phyloP scores from a whole-genome alignment of 1,284 basidiomycete genomes.

The Ceratobasidium sp. region DNA sequence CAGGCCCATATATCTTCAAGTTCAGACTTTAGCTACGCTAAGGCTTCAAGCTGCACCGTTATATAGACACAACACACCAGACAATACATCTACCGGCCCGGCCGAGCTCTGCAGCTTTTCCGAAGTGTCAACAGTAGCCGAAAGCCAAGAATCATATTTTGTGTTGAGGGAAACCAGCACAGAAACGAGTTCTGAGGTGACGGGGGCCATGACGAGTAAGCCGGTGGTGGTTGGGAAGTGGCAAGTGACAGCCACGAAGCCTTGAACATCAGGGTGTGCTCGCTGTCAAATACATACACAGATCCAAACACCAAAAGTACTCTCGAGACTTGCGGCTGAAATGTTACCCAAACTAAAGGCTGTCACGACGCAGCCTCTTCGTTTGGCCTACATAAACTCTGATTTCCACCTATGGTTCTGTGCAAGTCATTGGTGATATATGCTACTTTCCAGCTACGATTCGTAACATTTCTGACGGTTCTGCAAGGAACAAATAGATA shows the following conservation, averaged over 20 bases:
- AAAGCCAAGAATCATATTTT: slow-evolving; percentile 9
- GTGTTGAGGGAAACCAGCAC: neutral
- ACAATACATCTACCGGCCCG: neutral
- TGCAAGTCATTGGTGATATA: too few species aligned
- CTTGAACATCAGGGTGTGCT: too few species aligned
- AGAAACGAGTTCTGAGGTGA: slow-evolving; percentile 13
- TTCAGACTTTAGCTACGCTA: neutral
- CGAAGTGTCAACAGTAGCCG: neutral
- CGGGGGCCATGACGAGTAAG: slow-evolving; percentile 10
- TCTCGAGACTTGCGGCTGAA: too few species aligned
- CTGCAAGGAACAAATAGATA: neutral
- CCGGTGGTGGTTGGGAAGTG: slow-evolving; percentile 2
- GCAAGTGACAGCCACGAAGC: neutral
- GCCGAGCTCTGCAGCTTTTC: slow-evolving; percentile 3
- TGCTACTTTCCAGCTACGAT: too few species aligned
- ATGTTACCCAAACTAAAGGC: too few species aligned
- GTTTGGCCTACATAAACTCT: too few species aligned
- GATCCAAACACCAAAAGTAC: too few species aligned
- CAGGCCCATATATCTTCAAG: slow-evolving; percentile 19
- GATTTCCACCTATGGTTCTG: too few species aligned
- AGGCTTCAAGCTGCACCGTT: too few species aligned
- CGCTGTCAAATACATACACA: too few species aligned
- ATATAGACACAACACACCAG: neutral
- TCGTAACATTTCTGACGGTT: too few species aligned
- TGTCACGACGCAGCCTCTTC: too few species aligned